Evolutionary conservation across 2,329 filamentous ascomycete genomes (phyloP).

Genomic region (Phymatotrichopsis omnivora): DNA sequence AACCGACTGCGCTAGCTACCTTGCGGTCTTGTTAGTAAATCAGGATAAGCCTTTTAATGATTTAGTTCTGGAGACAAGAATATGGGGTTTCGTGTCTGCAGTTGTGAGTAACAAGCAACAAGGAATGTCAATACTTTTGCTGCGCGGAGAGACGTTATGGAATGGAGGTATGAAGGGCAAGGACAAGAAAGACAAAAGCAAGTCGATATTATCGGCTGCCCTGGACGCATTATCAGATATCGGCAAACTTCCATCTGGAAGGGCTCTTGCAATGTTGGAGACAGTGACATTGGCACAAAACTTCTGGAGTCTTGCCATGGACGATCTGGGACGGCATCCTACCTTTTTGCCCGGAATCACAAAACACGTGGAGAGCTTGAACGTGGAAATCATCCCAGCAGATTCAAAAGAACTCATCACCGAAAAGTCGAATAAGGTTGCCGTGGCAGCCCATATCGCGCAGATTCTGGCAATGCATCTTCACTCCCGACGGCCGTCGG

Average conservation of each 20-base stretch:
- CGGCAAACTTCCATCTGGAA: conserved; percentile 50
- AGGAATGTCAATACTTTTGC: conserved; percentile 87
- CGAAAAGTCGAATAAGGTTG: conserved; percentile 37
- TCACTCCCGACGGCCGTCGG: conserved; percentile 56
- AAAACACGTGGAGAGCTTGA: conserved; percentile 46
- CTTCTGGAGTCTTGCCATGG: conserved; percentile 90
- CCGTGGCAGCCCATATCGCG: conserved; percentile 65
- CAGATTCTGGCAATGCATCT: conserved; percentile 87
- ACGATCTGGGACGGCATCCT: conserved; percentile 62
- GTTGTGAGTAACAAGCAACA: conserved; percentile 85
- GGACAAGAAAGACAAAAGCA: conserved; percentile 36
- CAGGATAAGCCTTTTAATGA: conserved; percentile 67
- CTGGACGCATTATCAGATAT: conserved; percentile 60
- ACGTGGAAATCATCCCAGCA: conserved; percentile 29
- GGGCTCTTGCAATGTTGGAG: conserved; percentile 66
- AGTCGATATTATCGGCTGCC: conserved; percentile 62
- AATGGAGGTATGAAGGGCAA: conserved; percentile 21
- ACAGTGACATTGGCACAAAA: conserved; percentile 85
- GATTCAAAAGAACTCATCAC: conserved; percentile 32
- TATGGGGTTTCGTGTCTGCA: conserved; percentile 78
- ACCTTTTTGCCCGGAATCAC: conserved; percentile 63
- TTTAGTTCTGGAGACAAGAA: conserved; percentile 51
- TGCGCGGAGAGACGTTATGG: conserved; percentile 77
- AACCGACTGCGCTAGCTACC: conserved; percentile 69
- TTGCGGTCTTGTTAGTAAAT: conserved; percentile 65